Evolutionary conservation across 805 yeast species (phyloP).

Genomic region (Ogataea thermomethanolica): DNA sequence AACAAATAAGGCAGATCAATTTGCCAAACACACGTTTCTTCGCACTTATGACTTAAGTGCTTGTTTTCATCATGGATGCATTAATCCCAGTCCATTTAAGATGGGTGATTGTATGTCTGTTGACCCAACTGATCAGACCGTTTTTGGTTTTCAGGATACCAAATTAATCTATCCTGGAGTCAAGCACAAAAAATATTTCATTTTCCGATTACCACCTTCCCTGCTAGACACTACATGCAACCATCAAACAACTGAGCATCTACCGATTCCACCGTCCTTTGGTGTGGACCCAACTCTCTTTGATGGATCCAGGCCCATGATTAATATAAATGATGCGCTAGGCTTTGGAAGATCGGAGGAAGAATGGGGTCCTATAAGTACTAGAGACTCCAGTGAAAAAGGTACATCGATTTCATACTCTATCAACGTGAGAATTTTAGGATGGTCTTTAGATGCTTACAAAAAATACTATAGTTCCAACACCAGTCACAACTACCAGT

Average conservation of each 20-base stretch:
- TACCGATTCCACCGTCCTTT: slow-evolving; percentile 39
- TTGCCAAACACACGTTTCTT: slow-evolving; percentile 34
- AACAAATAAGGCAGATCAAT: slow-evolving; percentile 8
- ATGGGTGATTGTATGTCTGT: neutral
- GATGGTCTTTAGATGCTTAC: slow-evolving; percentile 34
- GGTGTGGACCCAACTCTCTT: slow-evolving; percentile 34
- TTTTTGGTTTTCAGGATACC: slow-evolving; percentile 41
- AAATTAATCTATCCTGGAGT: slow-evolving; percentile 43
- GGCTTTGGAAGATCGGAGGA: slow-evolving; percentile 55
- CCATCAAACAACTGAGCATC: slow-evolving; percentile 36
- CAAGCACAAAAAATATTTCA: slow-evolving; percentile 53
- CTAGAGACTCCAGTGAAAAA: slow-evolving; percentile 42
- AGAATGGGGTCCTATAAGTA: slow-evolving; percentile 51
- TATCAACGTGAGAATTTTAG: slow-evolving; percentile 54
- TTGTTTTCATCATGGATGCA: slow-evolving; percentile 41
- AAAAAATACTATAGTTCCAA: slow-evolving; percentile 19
- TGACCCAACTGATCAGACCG: slow-evolving; percentile 27
- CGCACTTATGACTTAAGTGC: slow-evolving; percentile 52
- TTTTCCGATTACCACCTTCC: slow-evolving; percentile 51
- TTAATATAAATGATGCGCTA: slow-evolving; percentile 35
- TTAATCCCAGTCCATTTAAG: slow-evolving; percentile 11
- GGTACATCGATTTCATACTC: slow-evolving; percentile 46
- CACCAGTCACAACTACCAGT: slow-evolving; percentile 23
- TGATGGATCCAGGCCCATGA: slow-evolving; percentile 20
- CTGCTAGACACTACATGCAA: slow-evolving; percentile 51